A percentile compares a stretch with the other conserved stretches of the same genome.
Conservation (phyloP, 192 early-diverging fungal genomes). For the Coemansia sp. region DNA sequence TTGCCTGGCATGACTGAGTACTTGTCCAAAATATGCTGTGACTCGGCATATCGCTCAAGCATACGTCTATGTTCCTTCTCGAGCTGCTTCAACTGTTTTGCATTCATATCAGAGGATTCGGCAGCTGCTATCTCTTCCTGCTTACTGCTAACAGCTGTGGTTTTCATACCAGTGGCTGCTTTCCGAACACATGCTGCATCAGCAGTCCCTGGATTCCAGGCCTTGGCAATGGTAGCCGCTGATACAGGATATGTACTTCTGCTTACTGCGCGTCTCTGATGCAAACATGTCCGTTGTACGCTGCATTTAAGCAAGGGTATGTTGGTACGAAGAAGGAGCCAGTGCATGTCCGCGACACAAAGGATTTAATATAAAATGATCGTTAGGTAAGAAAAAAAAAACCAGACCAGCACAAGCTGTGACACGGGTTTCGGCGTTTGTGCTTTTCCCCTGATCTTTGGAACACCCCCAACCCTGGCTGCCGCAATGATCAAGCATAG, state of each 20-base stretch:
- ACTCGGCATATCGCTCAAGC: constrained; percentile 46
- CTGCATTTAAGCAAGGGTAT: neutral
- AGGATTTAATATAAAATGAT: neutral
- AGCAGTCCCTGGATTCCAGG: neutral
- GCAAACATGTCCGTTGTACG: neutral
- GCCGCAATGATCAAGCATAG: too few relatives aligned
- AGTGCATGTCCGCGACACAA: neutral
- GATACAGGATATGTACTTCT: neutral
- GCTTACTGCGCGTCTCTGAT: neutral
- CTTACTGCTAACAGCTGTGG: constrained; percentile 12
- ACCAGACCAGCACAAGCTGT: neutral
- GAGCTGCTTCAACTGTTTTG: constrained; percentile 17
- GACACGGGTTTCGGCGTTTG: neutral
- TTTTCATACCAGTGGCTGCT: constrained; percentile 14
- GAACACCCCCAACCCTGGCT: too few relatives aligned
- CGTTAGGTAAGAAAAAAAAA: neutral
- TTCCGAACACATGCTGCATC: neutral
- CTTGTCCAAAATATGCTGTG: constrained; percentile 44
- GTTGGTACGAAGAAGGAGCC: neutral
- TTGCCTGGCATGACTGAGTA: constrained; percentile 53
- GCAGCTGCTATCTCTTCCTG: constrained; percentile 4
- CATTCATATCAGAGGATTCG: constrained; percentile 7
- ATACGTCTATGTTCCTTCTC: constrained; percentile 51
- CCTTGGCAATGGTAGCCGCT: neutral
- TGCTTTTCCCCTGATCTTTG: too few relatives aligned